phyloP scores from a whole-genome alignment of 1,284 basidiomycete genomes.

The Taiwanofungus camphoratus region DNA sequence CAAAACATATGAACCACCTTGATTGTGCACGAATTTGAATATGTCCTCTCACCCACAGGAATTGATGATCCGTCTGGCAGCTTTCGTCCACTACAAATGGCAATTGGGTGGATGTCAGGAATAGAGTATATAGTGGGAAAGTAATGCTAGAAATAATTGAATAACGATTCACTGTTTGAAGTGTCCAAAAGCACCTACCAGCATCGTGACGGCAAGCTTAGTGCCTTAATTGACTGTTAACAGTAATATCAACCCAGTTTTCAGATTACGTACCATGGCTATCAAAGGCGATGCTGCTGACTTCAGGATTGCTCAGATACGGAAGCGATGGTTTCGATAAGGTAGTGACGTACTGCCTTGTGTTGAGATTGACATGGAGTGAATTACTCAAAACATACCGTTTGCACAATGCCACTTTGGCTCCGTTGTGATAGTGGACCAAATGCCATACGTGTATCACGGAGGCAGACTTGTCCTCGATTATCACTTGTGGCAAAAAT shows the following conservation, averaged over 20 bases:
- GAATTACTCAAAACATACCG: slow-evolving; percentile 29
- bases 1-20: slow-evolving; percentile 44
- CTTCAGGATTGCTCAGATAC: slow-evolving; percentile 51
- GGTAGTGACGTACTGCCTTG: slow-evolving; percentile 57
- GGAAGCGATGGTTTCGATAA: slow-evolving; percentile 38
- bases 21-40: slow-evolving; percentile 71
- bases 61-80: slow-evolving; percentile 47
- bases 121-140: slow-evolving; percentile 64
- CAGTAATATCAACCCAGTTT: slow-evolving; percentile 8
- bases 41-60: slow-evolving; percentile 42
- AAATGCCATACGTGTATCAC: slow-evolving; percentile 77
- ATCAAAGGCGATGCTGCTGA: slow-evolving; percentile 62
- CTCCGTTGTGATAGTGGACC: slow-evolving; percentile 39
- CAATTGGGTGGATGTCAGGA: slow-evolving; percentile 61
- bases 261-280: slow-evolving; percentile 42
- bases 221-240: slow-evolving; percentile 36
- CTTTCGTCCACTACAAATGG: slow-evolving; percentile 53
- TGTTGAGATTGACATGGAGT: slow-evolving; percentile 5
- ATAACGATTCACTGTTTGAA: neutral
- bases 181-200: slow-evolving; percentile 36
- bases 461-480: slow-evolving; percentile 51
- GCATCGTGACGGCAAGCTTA: slow-evolving; percentile 56
- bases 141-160: slow-evolving; percentile 42
- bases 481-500: slow-evolving; percentile 62
- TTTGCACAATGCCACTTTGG: slow-evolving; percentile 48